These are phyloP conservation scores for Aspergillus carlsbadensis DNA, from an alignment of 495 filamentous ascomycete genomes.

Conservation along the genomic window DNA sequence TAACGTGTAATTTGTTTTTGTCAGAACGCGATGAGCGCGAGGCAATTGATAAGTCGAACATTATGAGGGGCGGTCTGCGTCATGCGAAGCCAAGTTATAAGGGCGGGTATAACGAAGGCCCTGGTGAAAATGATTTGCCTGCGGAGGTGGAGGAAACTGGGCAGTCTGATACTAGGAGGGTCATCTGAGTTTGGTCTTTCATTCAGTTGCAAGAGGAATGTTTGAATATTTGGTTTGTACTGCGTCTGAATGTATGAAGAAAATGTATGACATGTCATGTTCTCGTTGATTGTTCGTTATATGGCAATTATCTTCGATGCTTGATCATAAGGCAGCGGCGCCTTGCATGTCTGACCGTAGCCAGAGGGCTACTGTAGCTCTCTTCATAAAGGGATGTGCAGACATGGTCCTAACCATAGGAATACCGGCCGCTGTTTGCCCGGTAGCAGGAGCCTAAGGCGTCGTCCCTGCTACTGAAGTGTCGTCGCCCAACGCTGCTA, in stretches of 20 bases:
- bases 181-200: neutral
- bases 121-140: conserved; percentile 30
- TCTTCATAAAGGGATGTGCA: no score
- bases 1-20: neutral
- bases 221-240: neutral
- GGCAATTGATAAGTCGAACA: conserved; percentile 25
- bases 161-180: neutral
- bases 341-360: no score
- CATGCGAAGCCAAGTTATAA: conserved; percentile 25
- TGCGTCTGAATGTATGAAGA: no score
- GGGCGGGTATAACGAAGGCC: conserved; percentile 30
- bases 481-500: no score
- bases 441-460: no score
- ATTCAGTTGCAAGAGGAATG: neutral
- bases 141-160: neutral
- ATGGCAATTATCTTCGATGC: no score
- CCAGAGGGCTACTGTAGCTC: no score
- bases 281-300: no score
- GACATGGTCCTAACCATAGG: no score
- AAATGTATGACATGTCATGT: neutral
- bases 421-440: no score
- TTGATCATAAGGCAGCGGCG: no score
- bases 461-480: no score
- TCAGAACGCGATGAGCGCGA: conserved; percentile 26
- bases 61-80: conserved; percentile 25